Evolutionary conservation across 2,329 filamentous ascomycete species (phyloP), one percentile per base, ranked within the genome.

Genomic region (Colletotrichum phormii): DNA sequence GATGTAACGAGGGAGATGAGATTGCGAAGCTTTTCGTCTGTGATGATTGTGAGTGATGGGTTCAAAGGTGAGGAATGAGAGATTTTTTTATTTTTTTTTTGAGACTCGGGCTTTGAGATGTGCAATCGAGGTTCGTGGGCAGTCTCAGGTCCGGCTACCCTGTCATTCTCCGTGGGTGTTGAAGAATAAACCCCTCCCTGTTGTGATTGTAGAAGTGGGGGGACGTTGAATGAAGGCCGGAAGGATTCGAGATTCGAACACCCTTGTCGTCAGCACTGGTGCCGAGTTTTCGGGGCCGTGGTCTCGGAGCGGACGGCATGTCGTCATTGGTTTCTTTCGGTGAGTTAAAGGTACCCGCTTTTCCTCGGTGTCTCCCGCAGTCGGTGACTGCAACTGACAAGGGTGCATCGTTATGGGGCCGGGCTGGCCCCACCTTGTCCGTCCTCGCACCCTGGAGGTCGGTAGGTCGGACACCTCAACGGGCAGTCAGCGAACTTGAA

Each of bases 301-400:
- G 59, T 64, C 59, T 54, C 70, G 70, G 70, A 72, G 70, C 65
- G 59, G 70, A 69, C 59, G 70, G 70, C 42, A 69, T 72, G 70
- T 69, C 70, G 70, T 72, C 70, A 64, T 72, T n/a, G 15, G 31
- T 18, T 13, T 35, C 1, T 59, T 55, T 12, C 42, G 26, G 26
- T 31, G 49, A 57, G 58, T 22, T 4, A 9, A n/a, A 18, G 18
- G 35, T 1, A 2, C 26, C 68, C 68, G 61, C 58, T 53, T 72
- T 59, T 58, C 11, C 11, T 49, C 60, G 42, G 54, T 58, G 22
- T 54, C 12, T 13, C 49, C 3, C 26, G 26, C 4, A 29, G 26
- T 29, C 4, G 26, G 26, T 29, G 26, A 29, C 26, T 29, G 26
- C 26, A 29, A 29, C 26, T 29, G 26, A 29, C 26, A 29, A 29